Percentiles rank a stretch among this genome's conserved stretches.
phyloP scores from a whole-genome alignment of 345 rosid species.

The Citrus cavaleriei region DNA sequence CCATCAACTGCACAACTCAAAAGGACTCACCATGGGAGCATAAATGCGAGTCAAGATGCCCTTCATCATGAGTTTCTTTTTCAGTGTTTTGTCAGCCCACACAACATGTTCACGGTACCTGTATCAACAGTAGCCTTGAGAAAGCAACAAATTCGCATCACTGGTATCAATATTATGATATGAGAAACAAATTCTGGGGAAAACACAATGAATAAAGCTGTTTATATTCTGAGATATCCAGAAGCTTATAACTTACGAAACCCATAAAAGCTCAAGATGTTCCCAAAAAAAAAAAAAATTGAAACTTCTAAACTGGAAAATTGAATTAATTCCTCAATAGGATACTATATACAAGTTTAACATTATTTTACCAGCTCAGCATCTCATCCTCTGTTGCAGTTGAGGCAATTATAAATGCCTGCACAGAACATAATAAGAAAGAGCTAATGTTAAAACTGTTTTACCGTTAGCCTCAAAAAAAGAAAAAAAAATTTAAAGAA shows the following conservation, averaged over 20 bases:
- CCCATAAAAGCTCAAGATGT: neutral
- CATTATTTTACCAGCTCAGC: conserved; percentile 70
- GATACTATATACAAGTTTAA: neutral
- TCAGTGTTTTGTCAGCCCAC: conserved; percentile 63
- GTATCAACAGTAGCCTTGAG: neutral
- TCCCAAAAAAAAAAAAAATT: neutral
- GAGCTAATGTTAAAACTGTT: neutral
- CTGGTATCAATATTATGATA: neutral
- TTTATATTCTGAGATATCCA: neutral
- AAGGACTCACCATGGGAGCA: conserved; percentile 75
- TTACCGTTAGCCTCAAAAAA: neutral
- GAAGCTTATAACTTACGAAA: neutral
- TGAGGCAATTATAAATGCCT: conserved; percentile 99
- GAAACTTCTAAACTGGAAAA: conserved; percentile 1
- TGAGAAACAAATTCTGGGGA: neutral
- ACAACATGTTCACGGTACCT: conserved; percentile 83
- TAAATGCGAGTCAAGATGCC: conserved; percentile 77
- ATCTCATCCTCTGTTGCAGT: conserved; percentile 90
- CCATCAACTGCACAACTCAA: neutral
- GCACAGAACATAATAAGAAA: conserved; percentile 27
- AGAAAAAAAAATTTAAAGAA: neutral
- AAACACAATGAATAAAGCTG: neutral
- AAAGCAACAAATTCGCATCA: neutral
- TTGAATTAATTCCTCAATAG: neutral
- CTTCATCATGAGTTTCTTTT: conserved; percentile 62